These are phyloP conservation scores for Apiospora pterosperma DNA, from an alignment of 2,329 filamentous ascomycete species.

Conservation along the genomic window DNA sequence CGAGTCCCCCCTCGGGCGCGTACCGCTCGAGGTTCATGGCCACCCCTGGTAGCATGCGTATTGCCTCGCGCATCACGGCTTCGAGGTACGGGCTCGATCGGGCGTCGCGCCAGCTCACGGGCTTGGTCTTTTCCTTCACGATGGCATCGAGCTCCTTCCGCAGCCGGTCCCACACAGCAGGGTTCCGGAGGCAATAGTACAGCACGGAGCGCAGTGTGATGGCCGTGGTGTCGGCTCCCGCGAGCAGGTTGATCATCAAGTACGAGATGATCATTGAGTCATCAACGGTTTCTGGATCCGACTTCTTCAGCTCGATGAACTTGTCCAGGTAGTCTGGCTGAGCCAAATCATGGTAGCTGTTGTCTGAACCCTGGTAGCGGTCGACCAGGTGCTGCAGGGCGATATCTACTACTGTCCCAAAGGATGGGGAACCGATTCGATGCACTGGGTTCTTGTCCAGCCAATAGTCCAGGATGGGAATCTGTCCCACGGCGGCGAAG, in stretches of 20 bases:
- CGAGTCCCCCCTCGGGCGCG: slow-evolving; percentile 30
- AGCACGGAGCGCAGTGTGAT: slow-evolving; percentile 24
- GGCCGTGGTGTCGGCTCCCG: slow-evolving; percentile 11
- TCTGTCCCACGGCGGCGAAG: slow-evolving; percentile 24
- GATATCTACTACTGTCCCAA: background rate
- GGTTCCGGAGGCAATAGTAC: slow-evolving; percentile 29
- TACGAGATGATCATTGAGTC: slow-evolving; percentile 25
- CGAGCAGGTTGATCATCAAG: slow-evolving; percentile 10
- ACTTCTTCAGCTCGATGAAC: slow-evolving; percentile 23
- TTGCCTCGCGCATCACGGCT: slow-evolving; percentile 42
- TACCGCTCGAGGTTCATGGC: slow-evolving; percentile 38
- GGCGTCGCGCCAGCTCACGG: slow-evolving; percentile 10
- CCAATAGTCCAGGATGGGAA: slow-evolving; percentile 29
- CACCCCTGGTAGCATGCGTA: slow-evolving; percentile 38
- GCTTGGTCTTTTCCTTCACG: slow-evolving; percentile 11
- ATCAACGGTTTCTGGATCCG: slow-evolving; percentile 23
- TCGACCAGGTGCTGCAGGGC: slow-evolving; percentile 2
- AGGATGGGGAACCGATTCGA: slow-evolving; percentile 3
- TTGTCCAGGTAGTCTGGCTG: slow-evolving; percentile 22
- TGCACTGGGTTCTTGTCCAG: slow-evolving; percentile 33
- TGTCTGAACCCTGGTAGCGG: background rate
- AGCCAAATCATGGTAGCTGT: background rate
- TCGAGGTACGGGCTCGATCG: slow-evolving; percentile 30
- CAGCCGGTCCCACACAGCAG: slow-evolving; percentile 15
- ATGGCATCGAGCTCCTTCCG: slow-evolving; percentile 33